phyloP scores from a whole-genome alignment of 2,329 filamentous ascomycete species.

The Neonectria neomacrospora region DNA sequence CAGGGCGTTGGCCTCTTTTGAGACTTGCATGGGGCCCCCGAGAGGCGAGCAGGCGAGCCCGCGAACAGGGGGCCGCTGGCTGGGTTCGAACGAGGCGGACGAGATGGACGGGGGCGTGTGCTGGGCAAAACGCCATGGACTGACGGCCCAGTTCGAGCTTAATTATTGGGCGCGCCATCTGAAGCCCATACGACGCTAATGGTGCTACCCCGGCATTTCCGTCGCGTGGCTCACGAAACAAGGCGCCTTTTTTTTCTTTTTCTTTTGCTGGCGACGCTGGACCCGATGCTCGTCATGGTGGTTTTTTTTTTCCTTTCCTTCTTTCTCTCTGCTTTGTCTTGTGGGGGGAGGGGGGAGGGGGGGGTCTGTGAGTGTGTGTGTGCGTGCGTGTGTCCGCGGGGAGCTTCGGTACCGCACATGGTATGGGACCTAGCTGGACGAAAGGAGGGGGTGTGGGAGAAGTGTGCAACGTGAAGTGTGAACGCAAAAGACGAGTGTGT shows the following conservation, averaged over 20 bases:
- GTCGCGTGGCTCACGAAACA: constrained; percentile 40
- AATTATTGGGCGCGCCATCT: constrained; percentile 43
- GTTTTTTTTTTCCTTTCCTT: neutral
- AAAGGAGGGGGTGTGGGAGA: neutral
- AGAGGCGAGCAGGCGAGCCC: constrained; percentile 5
- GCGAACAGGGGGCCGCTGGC: constrained; percentile 15
- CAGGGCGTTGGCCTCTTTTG: constrained; percentile 25
- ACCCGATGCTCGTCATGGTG: constrained; percentile 5
- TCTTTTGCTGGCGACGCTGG: constrained; percentile 12
- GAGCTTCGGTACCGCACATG: neutral
- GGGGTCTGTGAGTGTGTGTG: too few species aligned
- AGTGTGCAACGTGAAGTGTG: too few species aligned
- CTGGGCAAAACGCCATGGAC: constrained; percentile 42
- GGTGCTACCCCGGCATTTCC: constrained; percentile 43
- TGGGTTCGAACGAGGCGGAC: constrained; percentile 25
- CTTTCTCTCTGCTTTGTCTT: neutral
- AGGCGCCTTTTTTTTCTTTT: constrained; percentile 6
- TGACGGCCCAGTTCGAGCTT: constrained; percentile 45
- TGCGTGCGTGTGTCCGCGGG: neutral
- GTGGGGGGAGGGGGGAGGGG: too few species aligned
- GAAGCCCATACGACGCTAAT: constrained; percentile 33
- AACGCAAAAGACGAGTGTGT: neutral
- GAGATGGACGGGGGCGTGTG: constrained; percentile 41
- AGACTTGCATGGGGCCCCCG: constrained; percentile 35
- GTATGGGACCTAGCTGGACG: neutral